Percentiles rank a stretch among this genome's conserved stretches.
Evolutionary conservation across 2,329 filamentous ascomycete species (phyloP).

Genomic region (Clonostachys sp.): DNA sequence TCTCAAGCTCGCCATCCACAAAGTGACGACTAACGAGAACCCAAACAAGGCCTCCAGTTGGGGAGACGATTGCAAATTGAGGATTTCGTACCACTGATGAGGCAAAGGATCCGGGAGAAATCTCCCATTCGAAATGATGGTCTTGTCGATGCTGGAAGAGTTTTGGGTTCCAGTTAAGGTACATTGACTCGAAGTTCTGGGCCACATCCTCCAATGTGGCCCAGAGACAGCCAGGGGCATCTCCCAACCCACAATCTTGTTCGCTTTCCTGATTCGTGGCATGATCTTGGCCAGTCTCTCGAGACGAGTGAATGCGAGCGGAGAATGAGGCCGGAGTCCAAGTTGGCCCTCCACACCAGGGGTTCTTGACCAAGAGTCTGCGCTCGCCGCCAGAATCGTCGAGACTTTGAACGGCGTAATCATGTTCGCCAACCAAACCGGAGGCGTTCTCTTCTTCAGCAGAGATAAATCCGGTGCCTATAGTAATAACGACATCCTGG

Average conservation of each 20-base stretch:
- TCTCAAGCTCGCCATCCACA: conserved; percentile 58
- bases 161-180: conserved; percentile 93
- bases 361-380: conserved; percentile 85
- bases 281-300: not conserved
- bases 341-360: conserved; percentile 80
- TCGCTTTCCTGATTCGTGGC: not conserved
- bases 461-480: conserved; percentile 83
- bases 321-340: conserved; percentile 52
- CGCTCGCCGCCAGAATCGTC: conserved; percentile 56
- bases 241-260: not conserved
- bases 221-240: conserved; percentile 76
- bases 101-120: conserved; percentile 42
- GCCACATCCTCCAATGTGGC: conserved; percentile 83
- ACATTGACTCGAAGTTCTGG: conserved; percentile 92
- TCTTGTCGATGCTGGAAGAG: conserved; percentile 81
- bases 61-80: conserved; percentile 65
- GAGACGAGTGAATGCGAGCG: conserved; percentile 5
- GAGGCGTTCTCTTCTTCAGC: conserved; percentile 71
- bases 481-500: conserved; percentile 80
- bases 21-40: conserved; percentile 85
- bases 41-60: conserved; percentile 65
- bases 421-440: conserved; percentile 84
- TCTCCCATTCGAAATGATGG: conserved; percentile 82
- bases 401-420: conserved; percentile 87
- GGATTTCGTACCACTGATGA: conserved; percentile 61